These are phyloP conservation scores for Colletotrichum gigasporum DNA, from an alignment of 2,329 filamentous ascomycete genomes.

Conservation along the genomic window DNA sequence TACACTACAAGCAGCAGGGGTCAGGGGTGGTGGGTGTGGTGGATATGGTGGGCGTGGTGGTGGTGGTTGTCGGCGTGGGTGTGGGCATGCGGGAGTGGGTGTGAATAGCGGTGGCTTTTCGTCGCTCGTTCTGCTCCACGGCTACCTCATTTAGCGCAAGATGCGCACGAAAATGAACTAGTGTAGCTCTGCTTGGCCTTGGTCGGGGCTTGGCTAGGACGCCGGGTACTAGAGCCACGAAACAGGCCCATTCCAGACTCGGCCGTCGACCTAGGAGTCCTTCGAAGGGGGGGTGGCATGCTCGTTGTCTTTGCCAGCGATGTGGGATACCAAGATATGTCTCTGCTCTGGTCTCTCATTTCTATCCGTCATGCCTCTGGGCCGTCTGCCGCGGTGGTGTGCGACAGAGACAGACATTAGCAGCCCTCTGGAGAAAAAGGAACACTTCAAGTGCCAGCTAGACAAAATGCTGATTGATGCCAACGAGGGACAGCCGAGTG, in stretches of 20 bases:
- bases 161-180: constrained; percentile 22
- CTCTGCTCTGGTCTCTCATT: constrained; percentile 20
- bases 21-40: constrained; percentile 3
- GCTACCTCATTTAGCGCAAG: constrained; percentile 22
- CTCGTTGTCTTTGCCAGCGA: constrained; percentile 18
- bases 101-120: constrained; percentile 9
- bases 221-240: constrained; percentile 26
- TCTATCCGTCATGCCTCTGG: constrained; percentile 16
- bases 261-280: background rate
- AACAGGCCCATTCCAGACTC: constrained; percentile 23
- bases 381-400: constrained; percentile 25
- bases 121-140: constrained; percentile 1
- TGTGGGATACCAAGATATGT: constrained; percentile 25
- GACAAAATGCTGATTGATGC: no score
- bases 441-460: background rate
- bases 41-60: background rate
- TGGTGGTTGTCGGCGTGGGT: background rate
- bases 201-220: background rate
- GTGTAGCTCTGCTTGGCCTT: background rate
- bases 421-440: background rate
- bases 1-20: constrained; percentile 21
- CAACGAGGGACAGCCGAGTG: no score
- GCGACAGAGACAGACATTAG: constrained; percentile 18
- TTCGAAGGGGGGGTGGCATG: background rate
- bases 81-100: background rate